Conservation (phyloP, 257 asterid genomes). For the Salvia hispanica region DNA sequence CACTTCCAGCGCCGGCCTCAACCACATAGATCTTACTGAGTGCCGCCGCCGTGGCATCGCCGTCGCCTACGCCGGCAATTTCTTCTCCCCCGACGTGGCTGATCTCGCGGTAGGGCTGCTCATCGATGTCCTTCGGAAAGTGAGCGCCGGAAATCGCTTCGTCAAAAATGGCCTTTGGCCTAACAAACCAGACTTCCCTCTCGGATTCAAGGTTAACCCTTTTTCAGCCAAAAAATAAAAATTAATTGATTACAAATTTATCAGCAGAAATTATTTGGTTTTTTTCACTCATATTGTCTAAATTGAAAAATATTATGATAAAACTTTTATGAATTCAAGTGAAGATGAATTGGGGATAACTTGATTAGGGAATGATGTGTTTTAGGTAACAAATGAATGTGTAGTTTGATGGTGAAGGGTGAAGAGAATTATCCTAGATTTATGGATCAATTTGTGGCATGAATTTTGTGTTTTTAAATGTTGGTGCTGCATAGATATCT, state of each 20-base stretch:
- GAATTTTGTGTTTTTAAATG: background rate
- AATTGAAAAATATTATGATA: too few relatives aligned
- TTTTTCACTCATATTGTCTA: too few relatives aligned
- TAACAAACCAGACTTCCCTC: constrained; percentile 40
- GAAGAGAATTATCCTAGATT: background rate
- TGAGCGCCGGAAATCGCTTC: constrained; percentile 48
- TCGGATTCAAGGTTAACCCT: constrained; percentile 58
- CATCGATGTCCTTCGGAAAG: constrained; percentile 50
- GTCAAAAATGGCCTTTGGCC: constrained; percentile 61
- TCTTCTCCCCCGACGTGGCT: constrained; percentile 58
- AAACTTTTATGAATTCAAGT: too few relatives aligned
- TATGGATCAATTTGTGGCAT: background rate
- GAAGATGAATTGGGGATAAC: background rate
- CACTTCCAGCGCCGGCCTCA: constrained; percentile 62
- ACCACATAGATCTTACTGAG: constrained; percentile 64
- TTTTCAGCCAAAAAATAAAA: too few relatives aligned
- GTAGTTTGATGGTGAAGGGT: background rate
- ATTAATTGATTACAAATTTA: too few relatives aligned
- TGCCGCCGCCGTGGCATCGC: constrained; percentile 69
- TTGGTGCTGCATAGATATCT: background rate
- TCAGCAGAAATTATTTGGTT: too few relatives aligned
- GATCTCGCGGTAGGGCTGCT: constrained; percentile 62
- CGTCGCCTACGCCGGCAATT: constrained; percentile 44
- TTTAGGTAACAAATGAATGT: background rate
- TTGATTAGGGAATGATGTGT: background rate